These are phyloP conservation scores for Debaryomyces robertsiae DNA, from an alignment of 1,139 yeast species.

Conservation along the genomic window DNA sequence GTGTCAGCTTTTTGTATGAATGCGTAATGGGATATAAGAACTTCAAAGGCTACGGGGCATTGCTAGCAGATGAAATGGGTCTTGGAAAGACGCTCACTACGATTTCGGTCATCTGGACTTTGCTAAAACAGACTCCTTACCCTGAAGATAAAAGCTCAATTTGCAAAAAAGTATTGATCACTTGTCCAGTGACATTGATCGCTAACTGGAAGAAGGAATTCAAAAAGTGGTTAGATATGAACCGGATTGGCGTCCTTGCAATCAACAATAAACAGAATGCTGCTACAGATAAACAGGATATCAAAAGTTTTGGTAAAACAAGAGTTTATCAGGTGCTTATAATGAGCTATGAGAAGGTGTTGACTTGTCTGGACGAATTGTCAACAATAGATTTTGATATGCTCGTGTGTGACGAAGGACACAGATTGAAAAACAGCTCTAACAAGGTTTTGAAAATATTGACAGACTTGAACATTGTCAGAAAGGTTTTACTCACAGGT, in stretches of 20 bases:
- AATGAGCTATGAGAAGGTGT: constrained; percentile 83
- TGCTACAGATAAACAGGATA: constrained; percentile 59
- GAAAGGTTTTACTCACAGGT: constrained; percentile 74
- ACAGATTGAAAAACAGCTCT: constrained; percentile 69
- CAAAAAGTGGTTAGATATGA: constrained; percentile 80
- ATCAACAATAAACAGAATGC: constrained; percentile 48
- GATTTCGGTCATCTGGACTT: constrained; percentile 80
- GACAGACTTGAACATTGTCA: constrained; percentile 54
- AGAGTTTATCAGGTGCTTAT: constrained; percentile 81
- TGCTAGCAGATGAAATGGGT: constrained; percentile 97
- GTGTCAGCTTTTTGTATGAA: constrained; percentile 76
- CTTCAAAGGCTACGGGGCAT: constrained; percentile 66
- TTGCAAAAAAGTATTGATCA: constrained; percentile 65
- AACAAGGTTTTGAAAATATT: constrained; percentile 73
- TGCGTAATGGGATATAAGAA: constrained; percentile 72
- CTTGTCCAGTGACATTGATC: constrained; percentile 90
- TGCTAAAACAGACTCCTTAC: constrained; percentile 72
- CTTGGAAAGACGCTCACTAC: constrained; percentile 91
- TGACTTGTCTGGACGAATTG: constrained; percentile 59
- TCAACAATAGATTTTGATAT: constrained; percentile 60
- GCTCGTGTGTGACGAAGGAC: constrained; percentile 94
- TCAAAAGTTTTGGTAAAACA: constrained; percentile 63
- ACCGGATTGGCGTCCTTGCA: constrained; percentile 61
- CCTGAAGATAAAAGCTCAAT: constrained; percentile 35
- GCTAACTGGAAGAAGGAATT: constrained; percentile 90